Percentiles rank a stretch among this genome's conserved stretches.
Evolutionary conservation across 1,284 basidiomycete genomes (phyloP).

Genomic region (Cryptococcus sp.): DNA sequence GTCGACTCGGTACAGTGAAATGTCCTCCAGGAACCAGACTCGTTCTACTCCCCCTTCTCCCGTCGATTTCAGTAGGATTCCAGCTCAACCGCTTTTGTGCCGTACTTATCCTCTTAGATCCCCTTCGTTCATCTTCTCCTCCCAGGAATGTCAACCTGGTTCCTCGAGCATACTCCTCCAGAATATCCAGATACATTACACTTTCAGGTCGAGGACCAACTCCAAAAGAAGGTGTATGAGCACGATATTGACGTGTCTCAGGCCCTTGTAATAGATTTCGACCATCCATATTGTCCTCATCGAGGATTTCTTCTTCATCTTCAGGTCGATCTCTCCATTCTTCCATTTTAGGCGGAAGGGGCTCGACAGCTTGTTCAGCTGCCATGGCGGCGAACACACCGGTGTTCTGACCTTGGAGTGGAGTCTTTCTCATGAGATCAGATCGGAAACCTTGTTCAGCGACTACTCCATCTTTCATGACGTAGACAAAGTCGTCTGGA

Average conservation of each 20-base stretch:
- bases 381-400: conserved; percentile 49
- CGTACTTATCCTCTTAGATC: conserved; percentile 11
- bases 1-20: conserved; percentile 4
- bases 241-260: conserved; percentile 4
- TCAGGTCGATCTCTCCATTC: conserved; percentile 30
- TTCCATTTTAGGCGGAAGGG: conserved; percentile 35
- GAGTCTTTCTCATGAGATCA: conserved; percentile 58
- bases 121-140: conserved; percentile 1
- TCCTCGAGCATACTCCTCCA: conserved; percentile 32
- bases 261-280: conserved; percentile 5
- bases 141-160: conserved; percentile 7
- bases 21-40: not conserved
- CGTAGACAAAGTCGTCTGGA: conserved; percentile 79
- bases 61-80: conserved; percentile 21
- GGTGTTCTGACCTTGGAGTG: conserved; percentile 26
- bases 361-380: conserved; percentile 40
- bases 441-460: conserved; percentile 81
- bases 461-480: conserved; percentile 76
- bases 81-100: conserved; percentile 31
- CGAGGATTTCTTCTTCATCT: conserved; percentile 40
- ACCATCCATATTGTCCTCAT: conserved; percentile 32
- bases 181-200: conserved; percentile 29
- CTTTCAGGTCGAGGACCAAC: conserved; percentile 18
- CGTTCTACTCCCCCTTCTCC: conserved; percentile 7
- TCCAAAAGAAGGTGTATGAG: conserved; percentile 22